phyloP scores from a whole-genome alignment of 352 stramenopile genomes.

The Thalassiosira hispida region DNA sequence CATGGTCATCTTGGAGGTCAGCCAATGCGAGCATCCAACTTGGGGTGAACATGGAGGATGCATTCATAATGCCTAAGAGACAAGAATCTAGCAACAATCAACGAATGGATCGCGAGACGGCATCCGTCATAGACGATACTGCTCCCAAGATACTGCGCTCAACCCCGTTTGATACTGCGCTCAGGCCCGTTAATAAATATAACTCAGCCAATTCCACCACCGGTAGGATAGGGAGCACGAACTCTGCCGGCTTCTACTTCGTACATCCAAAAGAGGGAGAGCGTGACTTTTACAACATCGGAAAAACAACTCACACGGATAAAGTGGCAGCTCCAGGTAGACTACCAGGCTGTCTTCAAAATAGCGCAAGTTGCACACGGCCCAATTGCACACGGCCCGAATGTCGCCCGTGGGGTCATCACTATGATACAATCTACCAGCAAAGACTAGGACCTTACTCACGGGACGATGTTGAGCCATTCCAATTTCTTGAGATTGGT shows the following conservation, averaged over 20 bases:
- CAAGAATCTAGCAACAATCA: background rate
- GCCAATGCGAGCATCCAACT: background rate
- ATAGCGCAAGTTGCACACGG: conserved; percentile 28
- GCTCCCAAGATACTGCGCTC: no score
- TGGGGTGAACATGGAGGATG: background rate
- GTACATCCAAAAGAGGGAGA: conserved; percentile 42
- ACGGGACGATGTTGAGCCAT: conserved; percentile 36
- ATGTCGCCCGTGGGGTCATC: conserved; percentile 49
- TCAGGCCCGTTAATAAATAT: no score
- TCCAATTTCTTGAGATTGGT: conserved; percentile 72
- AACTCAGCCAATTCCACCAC: background rate
- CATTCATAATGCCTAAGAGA: background rate
- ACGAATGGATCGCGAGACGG: no score
- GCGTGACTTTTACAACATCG: conserved; percentile 34
- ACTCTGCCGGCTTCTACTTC: conserved; percentile 36
- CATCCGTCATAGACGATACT: no score
- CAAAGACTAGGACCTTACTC: conserved; percentile 49
- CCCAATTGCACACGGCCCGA: conserved; percentile 32
- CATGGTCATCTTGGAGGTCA: background rate
- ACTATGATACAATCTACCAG: conserved; percentile 69
- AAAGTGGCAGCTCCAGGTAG: conserved; percentile 12
- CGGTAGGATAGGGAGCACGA: conserved; percentile 25
- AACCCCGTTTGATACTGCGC: no score
- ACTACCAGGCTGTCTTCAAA: conserved; percentile 19
- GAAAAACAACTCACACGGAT: conserved; percentile 7